Conservation (phyloP, 768 basidiomycete species). For the Pulveroboletus sp. region DNA sequence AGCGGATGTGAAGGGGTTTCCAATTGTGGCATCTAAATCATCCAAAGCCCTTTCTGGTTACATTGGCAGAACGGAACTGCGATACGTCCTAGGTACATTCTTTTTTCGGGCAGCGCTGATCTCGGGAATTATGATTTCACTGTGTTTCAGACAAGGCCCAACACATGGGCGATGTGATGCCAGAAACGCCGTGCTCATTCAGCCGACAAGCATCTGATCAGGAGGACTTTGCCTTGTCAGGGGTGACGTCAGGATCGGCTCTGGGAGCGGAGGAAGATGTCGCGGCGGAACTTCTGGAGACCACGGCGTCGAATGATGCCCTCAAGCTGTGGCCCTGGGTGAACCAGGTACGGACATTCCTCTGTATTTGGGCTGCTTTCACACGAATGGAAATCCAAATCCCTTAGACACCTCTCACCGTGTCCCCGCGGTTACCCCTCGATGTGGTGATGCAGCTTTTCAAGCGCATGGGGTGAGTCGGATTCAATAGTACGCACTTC, state of each 20-base stretch:
- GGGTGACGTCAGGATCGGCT: conserved; percentile 41
- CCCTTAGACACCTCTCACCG: conserved; percentile 84
- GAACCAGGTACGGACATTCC: conserved; percentile 62
- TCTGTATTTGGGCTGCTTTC: neutral
- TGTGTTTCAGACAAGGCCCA: conserved; percentile 60
- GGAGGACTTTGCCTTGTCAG: conserved; percentile 44
- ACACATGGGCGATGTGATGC: conserved; percentile 53
- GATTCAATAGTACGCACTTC: neutral
- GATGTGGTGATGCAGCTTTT: conserved; percentile 98
- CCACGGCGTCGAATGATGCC: conserved; percentile 49
- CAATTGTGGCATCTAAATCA: conserved; percentile 67
- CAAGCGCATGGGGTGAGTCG: conserved; percentile 90
- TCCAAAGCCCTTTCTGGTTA: conserved; percentile 72
- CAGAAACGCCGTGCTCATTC: conserved; percentile 73
- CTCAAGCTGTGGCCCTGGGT: conserved; percentile 87
- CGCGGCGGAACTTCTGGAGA: conserved; percentile 59
- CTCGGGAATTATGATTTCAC: neutral
- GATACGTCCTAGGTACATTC: conserved; percentile 73
- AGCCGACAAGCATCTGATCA: conserved; percentile 44
- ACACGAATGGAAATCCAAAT: neutral
- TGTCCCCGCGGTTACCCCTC: conserved; percentile 84
- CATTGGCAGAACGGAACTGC: conserved; percentile 80
- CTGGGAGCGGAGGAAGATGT: conserved; percentile 67
- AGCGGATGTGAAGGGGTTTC: conserved; percentile 86
- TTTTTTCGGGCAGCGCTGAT: neutral